These are phyloP conservation scores for Lagenidium giganteum DNA, from an alignment of 352 stramenopile species.

Conservation along the genomic window DNA sequence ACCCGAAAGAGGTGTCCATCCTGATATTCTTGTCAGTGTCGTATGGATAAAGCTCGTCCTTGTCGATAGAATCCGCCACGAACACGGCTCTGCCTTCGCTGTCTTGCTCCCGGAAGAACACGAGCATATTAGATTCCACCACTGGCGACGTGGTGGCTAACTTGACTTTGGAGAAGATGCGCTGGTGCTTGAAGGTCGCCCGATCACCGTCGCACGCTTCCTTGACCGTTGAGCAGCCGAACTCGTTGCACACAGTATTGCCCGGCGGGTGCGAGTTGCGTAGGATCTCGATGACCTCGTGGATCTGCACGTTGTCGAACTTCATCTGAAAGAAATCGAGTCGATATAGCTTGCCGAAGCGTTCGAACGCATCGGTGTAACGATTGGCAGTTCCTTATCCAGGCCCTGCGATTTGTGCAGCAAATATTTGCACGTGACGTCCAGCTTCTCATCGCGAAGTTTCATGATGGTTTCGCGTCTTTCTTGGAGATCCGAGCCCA, in stretches of 20 bases:
- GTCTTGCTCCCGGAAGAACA: slow-evolving; percentile 60
- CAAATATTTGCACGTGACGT: slow-evolving; percentile 31
- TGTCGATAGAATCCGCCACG: slow-evolving; percentile 71
- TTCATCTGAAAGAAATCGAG: slow-evolving; percentile 60
- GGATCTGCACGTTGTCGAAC: slow-evolving; percentile 29
- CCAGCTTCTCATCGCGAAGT: slow-evolving; percentile 47
- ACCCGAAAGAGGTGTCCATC: too few relatives aligned
- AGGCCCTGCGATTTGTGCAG: slow-evolving; percentile 39
- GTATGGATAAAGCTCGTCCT: slow-evolving; percentile 77
- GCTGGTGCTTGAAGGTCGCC: slow-evolving; percentile 78
- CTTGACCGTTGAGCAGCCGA: slow-evolving; percentile 56
- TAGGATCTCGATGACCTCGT: slow-evolving; percentile 43
- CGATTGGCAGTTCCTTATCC: slow-evolving; percentile 45
- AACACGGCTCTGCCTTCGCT: slow-evolving; percentile 58
- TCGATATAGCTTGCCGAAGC: slow-evolving; percentile 65
- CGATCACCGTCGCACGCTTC: slow-evolving; percentile 73
- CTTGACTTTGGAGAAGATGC: slow-evolving; percentile 75
- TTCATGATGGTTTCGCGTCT: slow-evolving; percentile 32
- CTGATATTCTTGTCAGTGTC: too few relatives aligned
- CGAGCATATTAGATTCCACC: slow-evolving; percentile 72
- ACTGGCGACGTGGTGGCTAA: slow-evolving; percentile 64
- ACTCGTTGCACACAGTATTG: slow-evolving; percentile 39
- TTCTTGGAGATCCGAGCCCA: slow-evolving; percentile 29
- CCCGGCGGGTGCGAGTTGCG: too few relatives aligned
- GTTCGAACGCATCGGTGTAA: slow-evolving; percentile 64